A percentile compares a stretch with the other conserved stretches of the same genome.
phyloP scores from a whole-genome alignment of 2,329 filamentous ascomycete species.

The Annulohypoxylon truncatum region DNA sequence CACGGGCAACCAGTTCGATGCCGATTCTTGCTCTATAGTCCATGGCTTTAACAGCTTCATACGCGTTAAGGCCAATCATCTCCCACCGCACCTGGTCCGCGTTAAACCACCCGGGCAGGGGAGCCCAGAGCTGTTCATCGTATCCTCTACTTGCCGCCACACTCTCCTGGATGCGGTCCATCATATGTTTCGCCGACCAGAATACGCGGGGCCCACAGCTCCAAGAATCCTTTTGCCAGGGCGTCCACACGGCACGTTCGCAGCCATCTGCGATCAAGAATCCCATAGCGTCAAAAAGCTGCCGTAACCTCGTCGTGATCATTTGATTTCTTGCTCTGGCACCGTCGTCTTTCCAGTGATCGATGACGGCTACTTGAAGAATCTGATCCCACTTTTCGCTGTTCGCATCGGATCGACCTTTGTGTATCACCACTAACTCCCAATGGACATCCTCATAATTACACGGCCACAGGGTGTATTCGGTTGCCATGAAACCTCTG shows the following conservation, averaged over 20 bases:
- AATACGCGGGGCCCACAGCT: conserved; percentile 43
- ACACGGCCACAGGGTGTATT: conserved; percentile 42
- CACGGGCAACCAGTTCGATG: conserved; percentile 38
- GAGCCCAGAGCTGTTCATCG: conserved; percentile 33
- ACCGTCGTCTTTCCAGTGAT: conserved; percentile 4
- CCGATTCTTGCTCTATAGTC: conserved; percentile 41
- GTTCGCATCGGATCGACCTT: background rate
- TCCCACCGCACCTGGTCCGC: conserved; percentile 41
- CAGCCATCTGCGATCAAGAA: conserved; percentile 16
- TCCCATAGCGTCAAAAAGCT: background rate
- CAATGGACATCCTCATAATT: conserved; percentile 36
- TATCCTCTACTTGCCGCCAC: conserved; percentile 1
- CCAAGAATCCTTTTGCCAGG: conserved; percentile 30
- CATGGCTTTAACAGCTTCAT: conserved; percentile 31
- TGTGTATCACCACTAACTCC: conserved; percentile 39
- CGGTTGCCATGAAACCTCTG: conserved; percentile 11
- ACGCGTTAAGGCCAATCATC: conserved; percentile 44
- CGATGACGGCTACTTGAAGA: conserved; percentile 34
- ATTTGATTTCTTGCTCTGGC: background rate
- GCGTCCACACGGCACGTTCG: conserved; percentile 25
- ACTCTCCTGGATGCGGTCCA: conserved; percentile 36
- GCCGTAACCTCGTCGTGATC: background rate
- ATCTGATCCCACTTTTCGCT: conserved; percentile 22
- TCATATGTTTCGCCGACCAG: conserved; percentile 41
- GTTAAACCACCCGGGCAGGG: conserved; percentile 42